Conservation (phyloP, 2,329 filamentous ascomycete genomes). For the Lasiodiplodia theobromae region DNA sequence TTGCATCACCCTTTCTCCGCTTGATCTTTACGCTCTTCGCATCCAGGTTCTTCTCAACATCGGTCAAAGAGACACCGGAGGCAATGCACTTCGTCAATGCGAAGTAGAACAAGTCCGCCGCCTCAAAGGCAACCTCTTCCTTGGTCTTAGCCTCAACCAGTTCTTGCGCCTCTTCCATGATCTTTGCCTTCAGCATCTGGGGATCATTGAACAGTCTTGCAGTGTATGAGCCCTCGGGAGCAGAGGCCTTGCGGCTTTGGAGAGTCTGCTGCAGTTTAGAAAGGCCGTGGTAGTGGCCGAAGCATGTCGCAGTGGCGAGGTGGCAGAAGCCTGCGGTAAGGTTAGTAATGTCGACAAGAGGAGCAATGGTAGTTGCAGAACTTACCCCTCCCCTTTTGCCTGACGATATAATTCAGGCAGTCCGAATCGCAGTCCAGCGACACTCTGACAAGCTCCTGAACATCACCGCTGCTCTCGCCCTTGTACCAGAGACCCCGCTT, state of each 20-base stretch:
- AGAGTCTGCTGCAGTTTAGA: conserved; percentile 88
- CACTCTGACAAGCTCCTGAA: conserved; percentile 85
- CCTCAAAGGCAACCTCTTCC: conserved; percentile 89
- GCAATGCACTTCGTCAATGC: conserved; percentile 87
- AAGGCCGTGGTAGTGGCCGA: conserved; percentile 83
- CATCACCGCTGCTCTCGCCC: conserved; percentile 91
- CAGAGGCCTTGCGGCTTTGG: conserved; percentile 78
- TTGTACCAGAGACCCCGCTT: conserved; percentile 98
- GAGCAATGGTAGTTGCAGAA: not conserved
- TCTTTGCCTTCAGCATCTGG: conserved; percentile 90
- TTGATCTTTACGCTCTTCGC: conserved; percentile 96
- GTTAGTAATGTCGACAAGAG: not conserved
- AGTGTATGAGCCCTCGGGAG: conserved; percentile 91
- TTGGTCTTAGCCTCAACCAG: conserved; percentile 85
- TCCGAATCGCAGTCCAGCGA: conserved; percentile 93
- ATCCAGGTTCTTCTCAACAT: conserved; percentile 91
- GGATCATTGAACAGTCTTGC: conserved; percentile 90
- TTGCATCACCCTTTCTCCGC: conserved; percentile 90
- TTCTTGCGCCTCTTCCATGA: conserved; percentile 98
- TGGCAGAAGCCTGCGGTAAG: conserved; percentile 78
- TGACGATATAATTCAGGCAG: conserved; percentile 87
- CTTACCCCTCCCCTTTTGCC: conserved; percentile 78
- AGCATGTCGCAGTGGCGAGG: conserved; percentile 89
- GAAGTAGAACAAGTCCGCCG: conserved; percentile 95
- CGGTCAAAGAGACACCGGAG: conserved; percentile 82